Conservation (phyloP, 2,329 filamentous ascomycete species). For the Pseudogymnoascus sp. region DNA sequence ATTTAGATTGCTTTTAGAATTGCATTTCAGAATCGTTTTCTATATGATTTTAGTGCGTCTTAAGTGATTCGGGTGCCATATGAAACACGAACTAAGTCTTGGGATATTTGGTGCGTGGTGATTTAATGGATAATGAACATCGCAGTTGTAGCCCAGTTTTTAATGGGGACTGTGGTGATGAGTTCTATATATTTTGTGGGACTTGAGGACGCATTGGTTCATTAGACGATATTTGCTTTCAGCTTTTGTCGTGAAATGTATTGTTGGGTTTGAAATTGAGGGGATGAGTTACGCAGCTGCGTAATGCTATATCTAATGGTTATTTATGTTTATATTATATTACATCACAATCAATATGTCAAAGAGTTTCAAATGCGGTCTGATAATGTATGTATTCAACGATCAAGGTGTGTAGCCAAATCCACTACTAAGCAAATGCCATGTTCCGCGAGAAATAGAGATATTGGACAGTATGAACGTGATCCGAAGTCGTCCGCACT, state of each 20-base stretch:
- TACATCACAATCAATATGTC: not conserved
- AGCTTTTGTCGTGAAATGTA: too few species aligned
- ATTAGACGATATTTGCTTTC: too few species aligned
- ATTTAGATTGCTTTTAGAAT: not conserved
- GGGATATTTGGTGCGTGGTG: too few species aligned
- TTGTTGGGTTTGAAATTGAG: too few species aligned
- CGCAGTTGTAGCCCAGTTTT: too few species aligned
- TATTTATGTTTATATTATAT: not conserved
- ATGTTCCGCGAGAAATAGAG: not conserved
- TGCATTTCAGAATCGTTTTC: not conserved
- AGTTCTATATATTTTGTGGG: too few species aligned
- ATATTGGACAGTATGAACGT: not conserved
- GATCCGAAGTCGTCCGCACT: not conserved
- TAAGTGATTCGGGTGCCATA: not conserved
- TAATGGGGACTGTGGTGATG: too few species aligned
- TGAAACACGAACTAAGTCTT: too few species aligned
- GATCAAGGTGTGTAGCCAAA: not conserved
- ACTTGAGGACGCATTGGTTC: too few species aligned
- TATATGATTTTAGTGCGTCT: not conserved
- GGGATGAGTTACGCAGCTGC: too few species aligned
- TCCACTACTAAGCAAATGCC: not conserved
- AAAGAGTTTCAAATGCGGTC: not conserved
- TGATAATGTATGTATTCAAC: not conserved
- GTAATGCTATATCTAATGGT: too few species aligned
- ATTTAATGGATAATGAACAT: too few species aligned